Conservation (phyloP, 179 eudicot genomes). For the Sideroxylon spinosum region DNA sequence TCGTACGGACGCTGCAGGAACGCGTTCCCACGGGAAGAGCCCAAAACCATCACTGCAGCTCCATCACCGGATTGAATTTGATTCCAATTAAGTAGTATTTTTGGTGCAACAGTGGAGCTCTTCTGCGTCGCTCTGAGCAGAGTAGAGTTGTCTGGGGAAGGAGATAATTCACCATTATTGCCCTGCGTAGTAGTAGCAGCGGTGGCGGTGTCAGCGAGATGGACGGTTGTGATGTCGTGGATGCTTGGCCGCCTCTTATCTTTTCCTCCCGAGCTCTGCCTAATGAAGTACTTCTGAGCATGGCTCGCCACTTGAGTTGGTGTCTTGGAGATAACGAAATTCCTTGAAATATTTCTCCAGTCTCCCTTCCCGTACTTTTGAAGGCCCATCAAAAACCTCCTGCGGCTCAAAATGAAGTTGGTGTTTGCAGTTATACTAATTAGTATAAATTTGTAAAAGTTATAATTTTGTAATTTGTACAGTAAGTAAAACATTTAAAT, state of each 20-base stretch:
- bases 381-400: constrained; percentile 69
- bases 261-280: constrained; percentile 55
- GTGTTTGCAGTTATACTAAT: too few relatives aligned
- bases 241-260: constrained; percentile 79
- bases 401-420: constrained; percentile 13
- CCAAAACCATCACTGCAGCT: constrained; percentile 35
- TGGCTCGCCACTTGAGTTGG: constrained; percentile 91
- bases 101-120: constrained; percentile 22
- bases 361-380: constrained; percentile 75
- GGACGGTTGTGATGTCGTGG: constrained; percentile 68
- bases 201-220: constrained; percentile 10
- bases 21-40: constrained; percentile 20
- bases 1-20: constrained; percentile 2
- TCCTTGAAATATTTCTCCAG: constrained; percentile 73
- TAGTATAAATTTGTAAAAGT: too few relatives aligned
- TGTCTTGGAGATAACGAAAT: constrained; percentile 61
- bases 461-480: too few relatives aligned
- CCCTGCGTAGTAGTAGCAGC: background rate
- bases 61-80: constrained; percentile 30
- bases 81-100: constrained; percentile 36
- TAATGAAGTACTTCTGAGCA: constrained; percentile 76
- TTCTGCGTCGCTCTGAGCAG: constrained; percentile 14
- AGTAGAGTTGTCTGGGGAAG: constrained; percentile 18
- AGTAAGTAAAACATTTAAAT: too few relatives aligned
- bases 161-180: background rate